Conservation (phyloP, 164 flowering plant species). For the Vitis amurensis region DNA sequence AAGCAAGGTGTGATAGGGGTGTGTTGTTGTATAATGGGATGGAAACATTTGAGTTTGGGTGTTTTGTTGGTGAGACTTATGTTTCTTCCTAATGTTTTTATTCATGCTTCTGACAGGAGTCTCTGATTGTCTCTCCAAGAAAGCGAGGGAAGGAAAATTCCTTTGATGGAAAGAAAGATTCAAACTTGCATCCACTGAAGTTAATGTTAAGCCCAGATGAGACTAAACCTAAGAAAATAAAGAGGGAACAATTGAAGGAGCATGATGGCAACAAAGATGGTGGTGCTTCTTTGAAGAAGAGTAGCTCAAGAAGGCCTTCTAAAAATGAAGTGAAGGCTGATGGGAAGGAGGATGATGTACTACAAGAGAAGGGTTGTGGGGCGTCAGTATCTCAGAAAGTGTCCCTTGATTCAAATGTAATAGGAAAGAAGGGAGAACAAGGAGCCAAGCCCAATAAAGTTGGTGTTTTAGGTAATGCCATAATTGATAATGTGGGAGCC, state of each 20-base stretch:
- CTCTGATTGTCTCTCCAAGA: slow-evolving; percentile 22
- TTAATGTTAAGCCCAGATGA: slow-evolving; percentile 6
- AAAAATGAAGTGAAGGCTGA: slow-evolving; percentile 9
- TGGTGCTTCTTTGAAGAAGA: slow-evolving; percentile 9
- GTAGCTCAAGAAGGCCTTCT: slow-evolving; percentile 11
- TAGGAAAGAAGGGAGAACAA: too few species aligned
- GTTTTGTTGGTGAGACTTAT: slow-evolving; percentile 1
- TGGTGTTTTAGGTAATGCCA: too few species aligned
- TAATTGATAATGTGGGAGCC: too few species aligned
- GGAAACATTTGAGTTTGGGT: neutral
- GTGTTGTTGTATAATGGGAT: neutral
- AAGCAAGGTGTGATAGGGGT: slow-evolving; percentile 25
- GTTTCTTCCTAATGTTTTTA: neutral
- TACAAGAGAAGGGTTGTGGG: neutral
- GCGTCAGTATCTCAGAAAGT: neutral
- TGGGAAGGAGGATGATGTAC: neutral
- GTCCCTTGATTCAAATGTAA: too few species aligned
- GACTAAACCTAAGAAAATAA: slow-evolving; percentile 29
- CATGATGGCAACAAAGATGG: slow-evolving; percentile 13
- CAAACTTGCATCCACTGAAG: slow-evolving; percentile 12
- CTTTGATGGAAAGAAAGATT: slow-evolving; percentile 30
- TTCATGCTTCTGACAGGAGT: slow-evolving; percentile 25
- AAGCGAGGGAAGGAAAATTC: slow-evolving; percentile 63
- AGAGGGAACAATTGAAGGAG: slow-evolving; percentile 24
- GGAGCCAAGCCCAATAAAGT: too few species aligned